Evolutionary conservation across 2,329 filamentous ascomycete genomes (phyloP), one percentile per base, ranked within the genome.

Genomic region (Xylaria sp.): DNA sequence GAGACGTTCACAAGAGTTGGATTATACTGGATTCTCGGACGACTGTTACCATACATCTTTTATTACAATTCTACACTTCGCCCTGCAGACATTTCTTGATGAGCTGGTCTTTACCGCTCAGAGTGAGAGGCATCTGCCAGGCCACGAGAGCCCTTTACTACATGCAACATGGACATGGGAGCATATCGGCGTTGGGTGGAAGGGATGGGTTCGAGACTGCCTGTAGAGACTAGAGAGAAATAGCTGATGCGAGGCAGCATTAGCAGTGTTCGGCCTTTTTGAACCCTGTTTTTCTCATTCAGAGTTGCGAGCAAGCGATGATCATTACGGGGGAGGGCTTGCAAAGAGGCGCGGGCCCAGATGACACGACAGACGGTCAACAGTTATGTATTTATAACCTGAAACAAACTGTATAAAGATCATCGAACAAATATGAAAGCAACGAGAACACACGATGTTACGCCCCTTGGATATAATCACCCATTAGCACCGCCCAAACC

Each of bases 1-100:
- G 42, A 48, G 24, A 22, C 24, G 19, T 46, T 37, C 43, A 43
- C 38, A 29, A 43, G 45, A 38, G 19, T 54, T 51, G 50, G 49
- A 56, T 19, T 60, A 56, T 64, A 62, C 54, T 59, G 26, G 56
- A 50, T 63, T 51, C 56, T 60, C 54, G 53, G 48, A 59, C 44
- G 43, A 54, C 54, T 24, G 41, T 57, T 53, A 57, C 44, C 47
- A 39, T 67, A 63, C 55, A 62, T 18, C 53, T 60, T 67, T 65
- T 67, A 65, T 64, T 64, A 60, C 59, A 46, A 50, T 46, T 53
- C 40, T 57, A 52, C 22, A 46, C 37, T 48, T 54, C 22, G 48
- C 22, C 44, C 50, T 52, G 21, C 29, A 47, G 48, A 52, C 24
- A 21, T 56, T 46, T 38, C 26, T 42, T 49, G 38, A 38, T 45